Evolutionary conservation across 441 rosid species (phyloP).

Genomic region (Erodium moschatum): DNA sequence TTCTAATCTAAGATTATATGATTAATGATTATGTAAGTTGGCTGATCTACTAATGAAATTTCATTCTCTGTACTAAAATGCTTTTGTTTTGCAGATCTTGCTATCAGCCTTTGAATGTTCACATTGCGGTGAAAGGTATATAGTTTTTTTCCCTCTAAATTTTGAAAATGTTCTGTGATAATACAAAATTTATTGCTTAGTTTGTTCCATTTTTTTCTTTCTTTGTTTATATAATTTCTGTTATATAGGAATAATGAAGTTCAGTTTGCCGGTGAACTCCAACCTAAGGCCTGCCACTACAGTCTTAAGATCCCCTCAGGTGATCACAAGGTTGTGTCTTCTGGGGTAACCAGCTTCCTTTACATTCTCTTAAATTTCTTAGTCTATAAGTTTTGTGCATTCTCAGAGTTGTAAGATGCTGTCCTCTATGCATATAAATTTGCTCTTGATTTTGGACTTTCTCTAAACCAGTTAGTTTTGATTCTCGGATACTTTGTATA

Average conservation of each 20-base stretch:
- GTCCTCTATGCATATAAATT: neutral
- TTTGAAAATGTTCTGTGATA: slow-evolving; percentile 3
- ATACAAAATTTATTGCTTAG: neutral
- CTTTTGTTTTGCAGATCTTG: slow-evolving; percentile 42
- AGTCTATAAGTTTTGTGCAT: neutral
- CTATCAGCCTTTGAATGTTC: slow-evolving; percentile 89
- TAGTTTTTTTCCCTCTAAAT: neutral
- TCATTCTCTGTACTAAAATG: neutral
- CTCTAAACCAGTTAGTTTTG: neutral
- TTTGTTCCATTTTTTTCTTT: neutral
- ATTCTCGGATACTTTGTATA: neutral
- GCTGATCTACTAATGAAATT: neutral
- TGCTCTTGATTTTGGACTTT: neutral
- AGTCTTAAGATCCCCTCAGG: slow-evolving; percentile 48
- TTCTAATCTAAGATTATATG: neutral
- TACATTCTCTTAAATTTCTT: neutral
- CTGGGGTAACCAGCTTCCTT: neutral
- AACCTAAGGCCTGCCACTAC: slow-evolving; percentile 60
- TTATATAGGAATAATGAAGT: slow-evolving; percentile 75
- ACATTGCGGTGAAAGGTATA: slow-evolving; percentile 80
- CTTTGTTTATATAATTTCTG: neutral
- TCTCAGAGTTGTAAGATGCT: neutral
- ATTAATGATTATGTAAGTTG: neutral
- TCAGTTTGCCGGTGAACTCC: slow-evolving; percentile 93
- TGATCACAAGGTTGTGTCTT: slow-evolving; percentile 45